phyloP scores from a whole-genome alignment of 192 early-diverging fungal genomes.

The Spizellomyces sp. region DNA sequence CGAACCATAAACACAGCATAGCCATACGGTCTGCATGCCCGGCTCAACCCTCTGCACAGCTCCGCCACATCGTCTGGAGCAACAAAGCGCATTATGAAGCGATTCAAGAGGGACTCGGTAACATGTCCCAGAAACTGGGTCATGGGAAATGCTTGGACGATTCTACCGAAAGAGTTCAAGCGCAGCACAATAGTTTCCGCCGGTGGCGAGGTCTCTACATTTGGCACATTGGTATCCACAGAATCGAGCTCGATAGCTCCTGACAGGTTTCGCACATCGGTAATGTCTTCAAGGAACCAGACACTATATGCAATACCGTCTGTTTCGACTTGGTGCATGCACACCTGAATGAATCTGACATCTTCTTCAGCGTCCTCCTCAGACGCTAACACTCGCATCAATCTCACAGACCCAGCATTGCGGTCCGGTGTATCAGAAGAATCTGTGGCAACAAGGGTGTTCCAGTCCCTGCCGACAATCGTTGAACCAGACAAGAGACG shows the following conservation, averaged over 20 bases:
- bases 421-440: no score
- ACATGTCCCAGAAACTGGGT: conserved; percentile 25
- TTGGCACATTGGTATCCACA: not conserved
- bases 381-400: not conserved
- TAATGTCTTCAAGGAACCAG: conserved; percentile 27
- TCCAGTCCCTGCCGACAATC: no score
- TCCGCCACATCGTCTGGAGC: conserved; percentile 20
- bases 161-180: conserved; percentile 37
- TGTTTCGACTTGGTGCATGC: not conserved
- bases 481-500: not conserved
- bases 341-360: not conserved
- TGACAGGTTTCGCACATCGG: conserved; percentile 18
- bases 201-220: not conserved
- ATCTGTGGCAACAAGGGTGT: no score
- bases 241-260: not conserved
- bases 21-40: conserved; percentile 25
- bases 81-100: conserved; percentile 43
- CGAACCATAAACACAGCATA: conserved; percentile 35
- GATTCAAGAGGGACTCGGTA: conserved; percentile 28
- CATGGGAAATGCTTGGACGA: conserved; percentile 34
- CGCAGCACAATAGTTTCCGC: conserved; percentile 16
- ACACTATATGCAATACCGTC: conserved; percentile 1
- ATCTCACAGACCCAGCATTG: no score
- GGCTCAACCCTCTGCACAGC: conserved; percentile 30
- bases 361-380: conserved; percentile 7